phyloP scores from a whole-genome alignment of 1,284 basidiomycete species.

The Fomitopsis pinicola region DNA sequence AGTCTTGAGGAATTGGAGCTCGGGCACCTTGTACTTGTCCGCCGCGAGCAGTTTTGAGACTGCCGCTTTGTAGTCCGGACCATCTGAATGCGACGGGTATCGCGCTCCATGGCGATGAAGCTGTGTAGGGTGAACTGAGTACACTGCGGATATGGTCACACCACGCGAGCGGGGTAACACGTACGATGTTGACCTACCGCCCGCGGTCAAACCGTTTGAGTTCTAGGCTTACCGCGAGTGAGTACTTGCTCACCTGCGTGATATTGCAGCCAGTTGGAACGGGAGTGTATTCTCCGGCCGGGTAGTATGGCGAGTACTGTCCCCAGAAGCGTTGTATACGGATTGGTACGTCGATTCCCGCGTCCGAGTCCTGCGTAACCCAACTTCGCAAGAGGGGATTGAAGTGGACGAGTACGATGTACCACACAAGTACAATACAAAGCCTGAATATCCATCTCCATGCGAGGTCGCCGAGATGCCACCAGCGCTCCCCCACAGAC shows the following conservation, averaged over 20 bases:
- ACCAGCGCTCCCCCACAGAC: neutral
- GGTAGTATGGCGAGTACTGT: conserved; percentile 55
- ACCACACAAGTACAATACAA: neutral
- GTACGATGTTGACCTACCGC: too few species aligned
- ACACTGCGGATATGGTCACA: neutral
- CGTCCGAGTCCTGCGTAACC: neutral
- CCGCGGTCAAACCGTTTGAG: too few species aligned
- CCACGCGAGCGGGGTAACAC: neutral
- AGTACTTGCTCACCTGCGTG: conserved; percentile 38
- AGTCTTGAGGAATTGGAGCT: conserved; percentile 56
- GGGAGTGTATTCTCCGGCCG: conserved; percentile 39
- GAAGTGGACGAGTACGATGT: neutral
- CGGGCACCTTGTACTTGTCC: conserved; percentile 37
- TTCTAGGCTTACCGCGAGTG: too few species aligned
- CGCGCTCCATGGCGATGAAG: conserved; percentile 83
- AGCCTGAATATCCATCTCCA: neutral
- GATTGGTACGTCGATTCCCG: conserved; percentile 17
- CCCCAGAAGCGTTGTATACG: conserved; percentile 40
- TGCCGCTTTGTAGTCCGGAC: conserved; percentile 18
- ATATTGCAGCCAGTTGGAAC: conserved; percentile 49
- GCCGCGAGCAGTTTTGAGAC: conserved; percentile 45
- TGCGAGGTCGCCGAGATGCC: neutral
- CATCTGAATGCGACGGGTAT: conserved; percentile 60
- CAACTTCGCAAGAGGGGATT: neutral
- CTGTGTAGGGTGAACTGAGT: conserved; percentile 31